Base-by-base conservation (phyloP, 768 basidiomycete genomes). In the Dendrothele bispora region DNA sequence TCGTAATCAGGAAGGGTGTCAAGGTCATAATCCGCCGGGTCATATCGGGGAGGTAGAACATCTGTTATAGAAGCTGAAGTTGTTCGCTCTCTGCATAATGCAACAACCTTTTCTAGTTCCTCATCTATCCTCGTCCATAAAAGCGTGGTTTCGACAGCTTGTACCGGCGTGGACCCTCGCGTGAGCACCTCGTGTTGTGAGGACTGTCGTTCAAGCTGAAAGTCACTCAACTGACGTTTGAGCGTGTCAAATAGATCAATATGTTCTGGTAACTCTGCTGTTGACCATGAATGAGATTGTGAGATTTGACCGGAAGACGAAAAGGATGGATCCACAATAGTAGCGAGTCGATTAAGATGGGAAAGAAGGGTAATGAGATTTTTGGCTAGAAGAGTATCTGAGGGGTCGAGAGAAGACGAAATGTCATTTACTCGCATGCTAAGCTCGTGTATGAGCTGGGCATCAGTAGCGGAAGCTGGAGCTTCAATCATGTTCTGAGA, bases 61-160 rank as follows among this genome's bases (percentile, higher is more conserved):
- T 76, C 71, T 18, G 50, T 21, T n/a, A n/a, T n/a, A 5, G 44
- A 17, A 18, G 61, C 36, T 28, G 59, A 48, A 48, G 75, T 73
- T 3, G 77, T 72, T 17, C 82, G 82, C 48, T 81, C 78, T 53
- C 74, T 81, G 61, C 87, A 89, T 59, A 91, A 72, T 3, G 75
- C 64, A 0, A 84, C 72, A 14, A 93, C 79, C 14, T 66, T 69
- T 54, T 91, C 91, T 2, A 92, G 75, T 40, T 91, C 79, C 42
- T 80, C 74, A 54, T 91, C 88, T 25, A 93, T 83, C 27, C 77
- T 73, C 3, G 79, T 69, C 90, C 91, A 94, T 0, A 94, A 67
- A 11, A 91, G 70, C 1, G 85, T 75, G 1, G 74, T 67, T 58
- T 87, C 83, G 2, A 86, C 79, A 8, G 61, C 72, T 28, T 74